Base-by-base conservation (phyloP, 2,329 filamentous ascomycete species). In the Ascosphaera aggregata region DNA sequence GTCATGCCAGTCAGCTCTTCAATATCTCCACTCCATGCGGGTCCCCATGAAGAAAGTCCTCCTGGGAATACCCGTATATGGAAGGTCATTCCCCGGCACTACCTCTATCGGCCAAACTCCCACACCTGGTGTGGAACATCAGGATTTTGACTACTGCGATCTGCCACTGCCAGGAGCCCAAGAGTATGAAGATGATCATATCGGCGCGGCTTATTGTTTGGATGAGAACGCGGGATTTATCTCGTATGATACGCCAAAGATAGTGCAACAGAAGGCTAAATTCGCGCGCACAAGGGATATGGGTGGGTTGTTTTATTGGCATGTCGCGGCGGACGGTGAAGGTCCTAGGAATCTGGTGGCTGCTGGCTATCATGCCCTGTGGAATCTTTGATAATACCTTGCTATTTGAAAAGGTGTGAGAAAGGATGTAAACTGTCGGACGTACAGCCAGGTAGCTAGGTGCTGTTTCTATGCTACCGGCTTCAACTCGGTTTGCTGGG, bases 281-380 rank as follows among this genome's bases (percentile, higher is more conserved):
- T 86, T 76, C 53, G 80, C 74, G 54, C 76, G 71, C 48, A 68
- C 77, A 48, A 74, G 76, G 47, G 67, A 69, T 19, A 60, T 89
- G 15, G 80, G 74, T 19, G 80, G 80, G 0, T 57, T 89, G 7
- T 86, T 84, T 54, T 89, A 85, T 55, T 85, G 77, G 76, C 73
- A 76, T 39, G 77, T 73, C n/a, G 75, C 76, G 11, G 72, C 69
- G 2, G 80, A 89, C 58, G 66, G 68, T 5, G 15, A 20, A 32
- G 67, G 63, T 2, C 46, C 54, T 7, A 58, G 66, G 45, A 77
- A 73, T 49, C 49, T 79, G 43, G 66, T 77, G 18, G 64, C 64
- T 39, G 67, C 70, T 22, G 73, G 73, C 3, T 73, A 66, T 48
- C 58, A 66, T 41, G 66, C 63, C 2, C 51, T 76, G 43, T 61